Conservation (phyloP, 2,329 filamentous ascomycete species). For the Pseudofabraea citricarpa region DNA sequence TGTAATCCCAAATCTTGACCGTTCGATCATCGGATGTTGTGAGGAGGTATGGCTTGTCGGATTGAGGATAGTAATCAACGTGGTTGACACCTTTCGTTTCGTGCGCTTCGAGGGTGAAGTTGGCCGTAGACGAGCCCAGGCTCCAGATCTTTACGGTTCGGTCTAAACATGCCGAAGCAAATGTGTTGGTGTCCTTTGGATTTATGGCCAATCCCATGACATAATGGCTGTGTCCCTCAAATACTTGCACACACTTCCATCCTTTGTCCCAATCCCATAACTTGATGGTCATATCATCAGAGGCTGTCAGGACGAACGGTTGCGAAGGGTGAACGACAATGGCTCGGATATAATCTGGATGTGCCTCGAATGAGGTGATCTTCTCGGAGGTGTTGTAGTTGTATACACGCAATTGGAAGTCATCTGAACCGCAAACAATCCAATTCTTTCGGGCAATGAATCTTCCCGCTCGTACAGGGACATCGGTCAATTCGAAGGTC, state of each 20-base stretch:
- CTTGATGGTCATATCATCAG: conserved; percentile 98
- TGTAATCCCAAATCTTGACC: conserved; percentile 99
- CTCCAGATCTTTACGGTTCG: conserved; percentile 98
- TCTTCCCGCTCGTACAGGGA: conserved; percentile 91
- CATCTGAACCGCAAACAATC: conserved; percentile 93
- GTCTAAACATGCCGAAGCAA: conserved; percentile 92
- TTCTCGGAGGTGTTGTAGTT: conserved; percentile 99
- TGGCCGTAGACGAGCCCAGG: conserved; percentile 85
- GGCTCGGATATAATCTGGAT: conserved; percentile 96
- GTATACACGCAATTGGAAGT: conserved; percentile 85
- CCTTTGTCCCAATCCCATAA: conserved; percentile 98
- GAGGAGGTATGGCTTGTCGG: conserved; percentile 79
- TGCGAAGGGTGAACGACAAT: conserved; percentile 94
- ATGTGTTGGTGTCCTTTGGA: conserved; percentile 91
- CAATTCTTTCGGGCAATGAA: conserved; percentile 99
- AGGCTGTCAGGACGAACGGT: conserved; percentile 92
- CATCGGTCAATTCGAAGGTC: conserved; percentile 97
- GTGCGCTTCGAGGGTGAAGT: conserved; percentile 95
- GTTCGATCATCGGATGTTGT: conserved; percentile 96
- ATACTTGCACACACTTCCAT: conserved; percentile 97
- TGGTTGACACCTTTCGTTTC: conserved; percentile 98
- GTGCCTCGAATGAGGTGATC: conserved; percentile 93
- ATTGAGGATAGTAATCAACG: conserved; percentile 81
- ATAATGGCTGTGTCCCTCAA: conserved; percentile 94
- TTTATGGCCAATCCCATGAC: conserved; percentile 97